phyloP scores from a whole-genome alignment of 805 yeast genomes.

The Diddensiella transvaalensis region DNA sequence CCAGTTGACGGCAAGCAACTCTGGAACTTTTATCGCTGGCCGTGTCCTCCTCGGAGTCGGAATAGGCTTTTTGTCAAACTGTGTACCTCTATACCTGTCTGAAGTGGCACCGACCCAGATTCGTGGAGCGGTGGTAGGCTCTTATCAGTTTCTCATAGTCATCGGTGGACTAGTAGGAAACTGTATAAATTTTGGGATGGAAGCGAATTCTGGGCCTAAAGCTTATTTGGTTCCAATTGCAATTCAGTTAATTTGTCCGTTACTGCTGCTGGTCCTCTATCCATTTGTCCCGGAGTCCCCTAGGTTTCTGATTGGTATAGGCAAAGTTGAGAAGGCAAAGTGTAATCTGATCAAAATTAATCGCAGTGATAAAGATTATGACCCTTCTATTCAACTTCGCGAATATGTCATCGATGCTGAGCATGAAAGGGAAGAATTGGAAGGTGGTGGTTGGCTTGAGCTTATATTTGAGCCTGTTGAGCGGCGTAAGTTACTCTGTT shows the following conservation, averaged over 20 bases:
- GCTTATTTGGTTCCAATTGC: constrained; percentile 8
- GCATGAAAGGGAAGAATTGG: constrained; percentile 1
- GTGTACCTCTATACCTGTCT: constrained; percentile 7
- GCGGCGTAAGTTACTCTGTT: constrained; percentile 10
- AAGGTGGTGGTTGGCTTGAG: constrained; percentile 10
- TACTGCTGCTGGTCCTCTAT: constrained; percentile 2
- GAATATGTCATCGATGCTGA: constrained; percentile 6
- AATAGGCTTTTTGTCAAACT: constrained; percentile 5
- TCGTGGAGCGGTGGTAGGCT: constrained; percentile 7
- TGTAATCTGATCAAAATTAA: constrained; percentile 7
- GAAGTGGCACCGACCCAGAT: constrained; percentile 7
- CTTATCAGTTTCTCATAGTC: constrained; percentile 7
- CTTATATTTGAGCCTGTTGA: constrained; percentile 11
- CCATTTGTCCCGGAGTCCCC: constrained; percentile 79
- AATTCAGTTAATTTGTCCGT: constrained; percentile 11
- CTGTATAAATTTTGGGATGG: constrained; percentile 5
- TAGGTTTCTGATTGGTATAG: constrained; percentile 70
- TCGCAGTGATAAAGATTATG: constrained; percentile 2
- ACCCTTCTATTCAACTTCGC: constrained; percentile 4
- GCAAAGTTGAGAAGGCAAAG: constrained; percentile 41
- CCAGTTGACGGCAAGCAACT: constrained; percentile 5
- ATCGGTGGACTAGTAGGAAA: constrained; percentile 6
- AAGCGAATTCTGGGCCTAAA: neutral
- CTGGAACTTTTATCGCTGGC: constrained; percentile 7
- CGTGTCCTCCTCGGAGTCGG: constrained; percentile 8